Evolutionary conservation across 352 stramenopile species (phyloP), one percentile per base, ranked within the genome.

Genomic region (Globisporangium rhizosaccharum): DNA sequence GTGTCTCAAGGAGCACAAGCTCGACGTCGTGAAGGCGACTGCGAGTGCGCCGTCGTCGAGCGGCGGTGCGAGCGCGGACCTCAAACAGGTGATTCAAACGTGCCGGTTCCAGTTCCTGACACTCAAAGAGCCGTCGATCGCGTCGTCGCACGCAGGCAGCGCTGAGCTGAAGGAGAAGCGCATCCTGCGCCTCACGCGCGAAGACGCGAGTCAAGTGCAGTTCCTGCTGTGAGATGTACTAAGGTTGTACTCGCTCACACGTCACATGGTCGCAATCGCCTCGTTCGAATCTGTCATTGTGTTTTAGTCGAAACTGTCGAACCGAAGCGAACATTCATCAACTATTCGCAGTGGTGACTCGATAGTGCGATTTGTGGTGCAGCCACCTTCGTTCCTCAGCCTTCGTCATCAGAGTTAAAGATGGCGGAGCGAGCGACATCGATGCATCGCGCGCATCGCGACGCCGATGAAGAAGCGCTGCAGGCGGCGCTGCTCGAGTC

Each of bases 41-140:
- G 70, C 55, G 0, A 79, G 69, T 39, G 79, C 83, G 15, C 74
- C 82, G 18, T 70, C 68, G 2, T 78, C 76, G 0, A 89, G 75
- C 47, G 71, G 79, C 2, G 75, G 84, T 10, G 75, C 79, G 0
- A 89, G 80, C 57, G 76, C 67, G 0, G 82, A 85, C 10, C 67
- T 90, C 5, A 88, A 89, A 50, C 78, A 92, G 56, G 87, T 94
- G 26, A 91, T 94, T 45, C 81, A 92, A 61, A 92, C 78, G 11
- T 94, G 85, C 53, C 82, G 80, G 15, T 92, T 94, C 54, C 79
- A 90, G 57, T 90, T 92, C 51, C 59, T 92, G 23, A 72, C 76
- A 4, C 70, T 86, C 45, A 82, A 82, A 53, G 76, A 90, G 36
- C 71, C 62, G n/a, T 48, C 47, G 9, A 62, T 61, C 42, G 30